phyloP scores from a whole-genome alignment of 768 basidiomycete species.

The Tylopilus plumbeoviolaceoides region DNA sequence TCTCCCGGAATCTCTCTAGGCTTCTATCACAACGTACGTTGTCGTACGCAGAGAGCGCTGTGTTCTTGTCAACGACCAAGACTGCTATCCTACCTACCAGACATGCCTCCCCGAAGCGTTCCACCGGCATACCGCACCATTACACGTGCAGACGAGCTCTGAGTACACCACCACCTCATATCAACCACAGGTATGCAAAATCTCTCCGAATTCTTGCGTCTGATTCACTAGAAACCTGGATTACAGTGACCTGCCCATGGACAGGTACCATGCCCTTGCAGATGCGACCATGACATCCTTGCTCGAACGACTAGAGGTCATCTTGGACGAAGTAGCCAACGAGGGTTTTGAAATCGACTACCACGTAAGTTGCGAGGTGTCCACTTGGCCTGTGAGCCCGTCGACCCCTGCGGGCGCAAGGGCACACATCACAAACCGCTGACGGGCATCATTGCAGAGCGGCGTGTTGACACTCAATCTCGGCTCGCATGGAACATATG shows the following conservation, averaged over 20 bases:
- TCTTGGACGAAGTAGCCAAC: conserved; percentile 59
- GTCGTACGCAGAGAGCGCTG: not conserved
- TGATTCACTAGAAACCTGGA: not conserved
- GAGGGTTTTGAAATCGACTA: conserved; percentile 82
- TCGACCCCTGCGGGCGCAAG: not conserved
- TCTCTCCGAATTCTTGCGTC: not conserved
- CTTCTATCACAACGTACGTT: conserved; percentile 7
- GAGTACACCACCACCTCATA: conserved; percentile 55
- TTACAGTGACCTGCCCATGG: conserved; percentile 50
- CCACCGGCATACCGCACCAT: not conserved
- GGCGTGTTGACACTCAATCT: conserved; percentile 86
- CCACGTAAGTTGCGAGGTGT: conserved; percentile 49
- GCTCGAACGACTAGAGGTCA: conserved; percentile 67
- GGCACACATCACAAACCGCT: not conserved
- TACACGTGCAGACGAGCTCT: conserved; percentile 20
- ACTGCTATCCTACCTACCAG: not conserved
- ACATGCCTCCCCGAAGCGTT: not conserved
- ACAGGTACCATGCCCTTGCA: conserved; percentile 66
- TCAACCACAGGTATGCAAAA: conserved; percentile 47
- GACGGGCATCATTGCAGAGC: conserved; percentile 45
- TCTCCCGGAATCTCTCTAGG: conserved; percentile 16
- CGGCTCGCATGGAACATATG: conserved; percentile 80
- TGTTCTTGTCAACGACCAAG: conserved; percentile 6
- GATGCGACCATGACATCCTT: conserved; percentile 76
- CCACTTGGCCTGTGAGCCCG: not conserved